These are phyloP conservation scores for Fusarium armeniacum DNA, from an alignment of 2,329 filamentous ascomycete species.

Conservation along the genomic window DNA sequence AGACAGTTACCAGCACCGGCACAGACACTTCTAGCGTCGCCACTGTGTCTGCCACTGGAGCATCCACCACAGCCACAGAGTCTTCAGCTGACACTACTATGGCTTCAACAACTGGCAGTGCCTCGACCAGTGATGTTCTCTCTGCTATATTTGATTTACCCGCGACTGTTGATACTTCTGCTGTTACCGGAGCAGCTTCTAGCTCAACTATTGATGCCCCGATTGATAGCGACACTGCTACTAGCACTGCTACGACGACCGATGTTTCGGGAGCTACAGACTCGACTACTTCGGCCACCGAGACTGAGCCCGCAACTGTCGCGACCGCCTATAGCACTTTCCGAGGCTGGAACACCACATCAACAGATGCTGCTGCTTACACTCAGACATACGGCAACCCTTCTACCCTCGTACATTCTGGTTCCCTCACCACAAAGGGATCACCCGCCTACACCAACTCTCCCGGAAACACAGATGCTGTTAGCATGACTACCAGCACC, in stretches of 20 bases:
- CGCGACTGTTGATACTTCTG: conserved; percentile 3
- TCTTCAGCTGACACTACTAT: conserved; percentile 9
- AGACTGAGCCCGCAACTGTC: conserved; percentile 14
- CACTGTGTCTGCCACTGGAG: neutral
- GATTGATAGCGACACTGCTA: conserved; percentile 4
- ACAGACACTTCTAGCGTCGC: conserved; percentile 34
- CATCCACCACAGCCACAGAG: conserved; percentile 11
- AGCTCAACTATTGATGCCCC: conserved; percentile 7
- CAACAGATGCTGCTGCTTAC: conserved; percentile 12
- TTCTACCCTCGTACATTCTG: conserved; percentile 11
- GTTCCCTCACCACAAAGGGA: conserved; percentile 11
- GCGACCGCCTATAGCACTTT: conserved; percentile 35
- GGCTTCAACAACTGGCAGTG: conserved; percentile 3
- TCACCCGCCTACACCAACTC: conserved; percentile 29
- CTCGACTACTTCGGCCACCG: conserved; percentile 1
- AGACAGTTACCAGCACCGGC: conserved; percentile 40
- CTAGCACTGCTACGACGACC: neutral
- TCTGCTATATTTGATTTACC: neutral
- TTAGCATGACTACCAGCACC: conserved; percentile 52
- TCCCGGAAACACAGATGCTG: conserved; percentile 18
- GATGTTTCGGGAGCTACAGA: neutral
- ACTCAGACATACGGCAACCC: conserved; percentile 26
- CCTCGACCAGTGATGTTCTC: conserved; percentile 2
- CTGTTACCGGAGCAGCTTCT: neutral
- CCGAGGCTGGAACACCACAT: conserved; percentile 40